Evolutionary conservation across 192 early-diverging fungal genomes (phyloP).

Genomic region (Umbelopsis isabellina): DNA sequence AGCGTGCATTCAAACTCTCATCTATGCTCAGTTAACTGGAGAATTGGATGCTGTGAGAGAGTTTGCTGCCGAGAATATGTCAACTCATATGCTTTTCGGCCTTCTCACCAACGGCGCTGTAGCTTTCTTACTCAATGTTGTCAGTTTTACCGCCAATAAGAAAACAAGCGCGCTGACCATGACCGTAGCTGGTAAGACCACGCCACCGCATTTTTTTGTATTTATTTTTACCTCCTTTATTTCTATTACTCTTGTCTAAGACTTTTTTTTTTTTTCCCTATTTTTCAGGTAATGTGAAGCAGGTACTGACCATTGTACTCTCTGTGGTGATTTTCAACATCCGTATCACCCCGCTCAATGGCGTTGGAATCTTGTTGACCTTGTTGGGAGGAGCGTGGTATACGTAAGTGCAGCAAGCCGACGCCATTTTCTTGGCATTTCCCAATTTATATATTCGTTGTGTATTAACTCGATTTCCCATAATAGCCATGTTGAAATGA

Average conservation of each 20-base stretch:
- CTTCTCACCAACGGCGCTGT: slow-evolving; percentile 64
- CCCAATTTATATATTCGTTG: not conserved
- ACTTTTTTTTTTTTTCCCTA: not conserved
- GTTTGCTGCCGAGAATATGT: slow-evolving; percentile 22
- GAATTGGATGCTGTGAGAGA: slow-evolving; percentile 41
- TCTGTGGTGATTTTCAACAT: slow-evolving; percentile 64
- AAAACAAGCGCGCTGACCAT: slow-evolving; percentile 69
- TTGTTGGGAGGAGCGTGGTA: slow-evolving; percentile 63
- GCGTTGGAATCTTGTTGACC: slow-evolving; percentile 64
- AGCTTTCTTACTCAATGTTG: slow-evolving; percentile 71
- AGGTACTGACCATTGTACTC: slow-evolving; percentile 68
- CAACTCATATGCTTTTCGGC: slow-evolving; percentile 34
- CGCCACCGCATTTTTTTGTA: no score
- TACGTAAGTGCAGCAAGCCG: slow-evolving; percentile 43
- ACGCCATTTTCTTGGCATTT: slow-evolving; percentile 12
- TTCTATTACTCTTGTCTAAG: not conserved
- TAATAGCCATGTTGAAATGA: slow-evolving; percentile 11
- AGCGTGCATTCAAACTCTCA: slow-evolving; percentile 44
- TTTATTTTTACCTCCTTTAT: not conserved
- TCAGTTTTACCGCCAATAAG: slow-evolving; percentile 68
- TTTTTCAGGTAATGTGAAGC: slow-evolving; percentile 69
- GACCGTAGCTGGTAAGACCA: slow-evolving; percentile 54
- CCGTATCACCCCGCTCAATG: slow-evolving; percentile 59
- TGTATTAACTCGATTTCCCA: not conserved
- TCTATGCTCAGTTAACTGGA: slow-evolving; percentile 49